Evolutionary conservation across 306 rosid species (phyloP).

Genomic region (Inga laurina): DNA sequence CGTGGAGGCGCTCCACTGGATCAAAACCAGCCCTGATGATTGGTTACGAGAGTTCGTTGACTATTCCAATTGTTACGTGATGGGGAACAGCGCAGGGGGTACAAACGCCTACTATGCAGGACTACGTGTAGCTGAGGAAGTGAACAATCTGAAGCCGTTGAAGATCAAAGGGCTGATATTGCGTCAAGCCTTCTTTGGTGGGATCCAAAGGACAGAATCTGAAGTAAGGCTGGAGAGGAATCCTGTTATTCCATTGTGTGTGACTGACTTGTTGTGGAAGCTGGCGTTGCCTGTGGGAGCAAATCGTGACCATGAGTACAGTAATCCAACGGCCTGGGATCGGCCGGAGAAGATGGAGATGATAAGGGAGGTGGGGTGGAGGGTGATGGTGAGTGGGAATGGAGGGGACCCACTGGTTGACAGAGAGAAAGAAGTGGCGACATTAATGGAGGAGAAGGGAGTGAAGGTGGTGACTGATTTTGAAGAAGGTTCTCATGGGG

Average conservation of each 20-base stretch:
- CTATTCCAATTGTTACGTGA: slow-evolving; percentile 37
- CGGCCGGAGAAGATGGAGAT: not conserved
- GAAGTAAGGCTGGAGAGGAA: slow-evolving; percentile 40
- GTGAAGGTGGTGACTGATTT: slow-evolving; percentile 1
- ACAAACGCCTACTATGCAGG: slow-evolving; percentile 47
- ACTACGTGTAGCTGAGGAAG: slow-evolving; percentile 30
- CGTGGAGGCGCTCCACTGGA: slow-evolving; percentile 43
- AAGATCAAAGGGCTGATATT: slow-evolving; percentile 44
- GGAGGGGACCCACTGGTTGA: not conserved
- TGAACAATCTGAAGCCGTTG: slow-evolving; percentile 19
- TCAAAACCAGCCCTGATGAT: slow-evolving; percentile 29
- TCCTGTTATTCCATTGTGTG: not conserved
- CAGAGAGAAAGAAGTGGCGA: not conserved
- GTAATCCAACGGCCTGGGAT: slow-evolving; percentile 26
- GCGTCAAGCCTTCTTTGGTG: slow-evolving; percentile 45
- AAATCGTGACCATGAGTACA: slow-evolving; percentile 27
- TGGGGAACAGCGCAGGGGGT: slow-evolving; percentile 59
- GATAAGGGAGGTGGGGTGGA: not conserved
- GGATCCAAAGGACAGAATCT: slow-evolving; percentile 35
- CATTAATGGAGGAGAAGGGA: not conserved
- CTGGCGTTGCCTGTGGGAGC: slow-evolving; percentile 47
- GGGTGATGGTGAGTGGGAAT: not conserved
- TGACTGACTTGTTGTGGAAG: slow-evolving; percentile 37
- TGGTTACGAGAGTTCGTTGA: slow-evolving; percentile 47
- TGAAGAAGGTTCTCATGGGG: slow-evolving; percentile 30